phyloP scores from a whole-genome alignment of 1,284 basidiomycete genomes.

The Leccinum proliferum region DNA sequence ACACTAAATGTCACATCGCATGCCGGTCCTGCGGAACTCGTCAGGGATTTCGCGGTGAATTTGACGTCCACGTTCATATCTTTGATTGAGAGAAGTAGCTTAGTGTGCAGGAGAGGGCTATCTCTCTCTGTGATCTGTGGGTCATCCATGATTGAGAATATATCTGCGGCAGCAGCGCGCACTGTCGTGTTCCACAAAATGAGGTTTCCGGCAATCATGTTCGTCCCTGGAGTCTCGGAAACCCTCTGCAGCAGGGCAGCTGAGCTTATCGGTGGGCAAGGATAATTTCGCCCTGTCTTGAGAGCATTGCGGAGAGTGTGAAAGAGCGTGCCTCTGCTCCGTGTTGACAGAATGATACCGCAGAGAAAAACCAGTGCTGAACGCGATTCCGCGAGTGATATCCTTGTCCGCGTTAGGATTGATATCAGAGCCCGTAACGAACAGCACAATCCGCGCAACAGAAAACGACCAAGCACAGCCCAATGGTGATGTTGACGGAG shows the following conservation, averaged over 20 bases:
- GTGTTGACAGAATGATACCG: constrained; percentile 57
- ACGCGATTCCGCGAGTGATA: constrained; percentile 68
- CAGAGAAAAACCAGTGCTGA: constrained; percentile 52
- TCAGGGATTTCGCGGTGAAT: constrained; percentile 24
- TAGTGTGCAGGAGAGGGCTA: constrained; percentile 35
- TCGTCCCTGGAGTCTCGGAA: constrained; percentile 27
- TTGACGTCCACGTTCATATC: constrained; percentile 34
- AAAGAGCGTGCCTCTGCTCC: constrained; percentile 42
- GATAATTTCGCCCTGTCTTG: constrained; percentile 44
- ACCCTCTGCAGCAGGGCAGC: constrained; percentile 45
- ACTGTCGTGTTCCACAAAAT: constrained; percentile 43
- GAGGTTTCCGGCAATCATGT: constrained; percentile 38
- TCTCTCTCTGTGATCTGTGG: constrained; percentile 50
- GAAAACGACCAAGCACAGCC: constrained; percentile 58
- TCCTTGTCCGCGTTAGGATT: constrained; percentile 64
- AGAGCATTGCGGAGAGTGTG: constrained; percentile 35
- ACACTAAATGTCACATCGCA: constrained; percentile 21
- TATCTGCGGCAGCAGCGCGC: constrained; percentile 57
- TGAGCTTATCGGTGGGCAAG: constrained; percentile 58
- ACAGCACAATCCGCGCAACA: constrained; percentile 58
- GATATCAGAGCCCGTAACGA: constrained; percentile 72
- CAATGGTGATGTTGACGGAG: constrained; percentile 38
- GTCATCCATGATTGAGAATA: constrained; percentile 53
- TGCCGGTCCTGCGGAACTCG: constrained; percentile 8
- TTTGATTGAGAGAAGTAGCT: constrained; percentile 46